Base-by-base conservation (phyloP, 495 filamentous ascomycete species). In the Lophiostoma macrostomum region DNA sequence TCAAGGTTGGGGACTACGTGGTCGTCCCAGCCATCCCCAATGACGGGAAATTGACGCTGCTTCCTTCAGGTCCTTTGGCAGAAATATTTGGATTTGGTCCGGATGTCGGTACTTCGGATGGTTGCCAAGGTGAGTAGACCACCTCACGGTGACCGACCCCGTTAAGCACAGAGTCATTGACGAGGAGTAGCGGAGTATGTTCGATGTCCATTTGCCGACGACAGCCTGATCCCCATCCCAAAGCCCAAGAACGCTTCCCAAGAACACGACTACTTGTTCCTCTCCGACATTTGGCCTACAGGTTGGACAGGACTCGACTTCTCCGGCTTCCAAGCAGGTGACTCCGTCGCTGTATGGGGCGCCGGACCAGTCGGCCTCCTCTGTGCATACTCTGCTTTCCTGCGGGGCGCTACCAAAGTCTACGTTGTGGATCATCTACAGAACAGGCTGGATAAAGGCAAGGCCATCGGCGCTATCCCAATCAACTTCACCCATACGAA, bases 291-390 rank as follows among this genome's bases (percentile, higher is more conserved):
- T 44, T 83, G 80, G 60, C 74, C 80, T 1, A 81, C 80, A 2
- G 80, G 76, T 27, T 82, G 79, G 78, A 76, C 79, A 46, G 77
- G 75, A 14, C 60, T 83, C 22, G 72, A 71, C 12, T 73, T 79
- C 28, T 71, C 74, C 11, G 75, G 76, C 14, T 81, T 81, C 65
- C 38, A 71, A 38, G 60, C 77, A 5, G 78, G 80, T 10, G 79
- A 83, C 38, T 71, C 63, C 24, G 71, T 82, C 19, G 78, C 76
- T 0, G 72, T 81, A 10, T 73, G 72, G 40, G 71, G 71, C 5
- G 65, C 67, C 20, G 42, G 50, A 2, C 79, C 78, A 0, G 77
- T 83, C 1, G 80, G 80, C 0, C 63, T 83, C 0, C 77, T 83
- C 73, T 74, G 75, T 1, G 79, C 79, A 5, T 81, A 84, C 61